Evolutionary conservation across 1,284 basidiomycete genomes (phyloP).

Genomic region (Malassezia pachydermatis): DNA sequence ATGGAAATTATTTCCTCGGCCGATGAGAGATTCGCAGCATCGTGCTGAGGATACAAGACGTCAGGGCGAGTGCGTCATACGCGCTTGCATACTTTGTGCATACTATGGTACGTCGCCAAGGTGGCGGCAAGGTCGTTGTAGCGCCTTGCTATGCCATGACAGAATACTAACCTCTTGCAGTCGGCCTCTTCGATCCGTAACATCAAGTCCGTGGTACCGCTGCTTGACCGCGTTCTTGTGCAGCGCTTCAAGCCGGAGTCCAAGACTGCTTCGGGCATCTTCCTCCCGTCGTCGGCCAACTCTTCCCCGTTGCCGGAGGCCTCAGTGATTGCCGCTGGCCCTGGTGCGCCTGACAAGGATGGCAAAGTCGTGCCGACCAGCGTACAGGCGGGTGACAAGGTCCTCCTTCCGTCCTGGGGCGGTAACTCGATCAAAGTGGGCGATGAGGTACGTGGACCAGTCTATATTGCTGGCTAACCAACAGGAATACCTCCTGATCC

Average conservation of each 20-base stretch:
- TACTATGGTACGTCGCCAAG: constrained; percentile 15
- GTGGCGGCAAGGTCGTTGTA: no score
- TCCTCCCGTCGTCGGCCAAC: constrained; percentile 79
- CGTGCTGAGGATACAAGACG: background rate
- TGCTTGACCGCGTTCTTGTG: constrained; percentile 91
- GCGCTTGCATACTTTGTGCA: background rate
- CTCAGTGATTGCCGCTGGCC: constrained; percentile 88
- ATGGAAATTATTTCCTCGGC: constrained; percentile 10
- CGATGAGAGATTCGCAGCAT: no score
- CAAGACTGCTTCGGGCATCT: constrained; percentile 59
- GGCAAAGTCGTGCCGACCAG: constrained; percentile 66
- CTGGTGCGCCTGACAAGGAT: constrained; percentile 76
- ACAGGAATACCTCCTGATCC: constrained; percentile 90
- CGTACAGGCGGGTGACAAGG: constrained; percentile 81
- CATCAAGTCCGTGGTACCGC: constrained; percentile 80
- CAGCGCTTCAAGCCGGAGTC: constrained; percentile 81
- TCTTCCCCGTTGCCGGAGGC: constrained; percentile 80
- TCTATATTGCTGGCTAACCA: background rate
- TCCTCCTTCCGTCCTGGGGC: constrained; percentile 89
- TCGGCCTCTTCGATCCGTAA: constrained; percentile 53
- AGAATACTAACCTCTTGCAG: constrained; percentile 53
- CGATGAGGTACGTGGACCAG: constrained; percentile 66
- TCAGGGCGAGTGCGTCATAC: background rate
- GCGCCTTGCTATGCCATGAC: no score
- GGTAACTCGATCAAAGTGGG: constrained; percentile 92